These are phyloP conservation scores for Coemansia sp. DNA, from an alignment of 192 early-diverging fungal species.

Conservation along the genomic window DNA sequence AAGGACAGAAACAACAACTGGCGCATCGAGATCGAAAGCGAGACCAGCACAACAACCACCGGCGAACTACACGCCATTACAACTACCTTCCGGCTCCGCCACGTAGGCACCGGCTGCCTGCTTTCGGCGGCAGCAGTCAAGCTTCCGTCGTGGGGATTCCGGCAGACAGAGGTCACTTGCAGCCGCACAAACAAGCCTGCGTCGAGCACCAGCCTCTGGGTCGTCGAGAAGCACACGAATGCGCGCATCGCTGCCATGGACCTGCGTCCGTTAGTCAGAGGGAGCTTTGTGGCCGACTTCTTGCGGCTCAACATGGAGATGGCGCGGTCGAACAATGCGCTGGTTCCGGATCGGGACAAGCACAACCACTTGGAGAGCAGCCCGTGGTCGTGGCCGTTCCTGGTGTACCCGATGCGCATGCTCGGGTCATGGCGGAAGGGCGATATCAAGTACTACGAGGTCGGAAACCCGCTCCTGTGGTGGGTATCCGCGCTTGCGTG, in stretches of 20 bases:
- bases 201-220: slow-evolving; percentile 51
- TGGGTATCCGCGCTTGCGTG: slow-evolving; percentile 62
- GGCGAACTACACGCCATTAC: slow-evolving; percentile 57
- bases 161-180: slow-evolving; percentile 87
- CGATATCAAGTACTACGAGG: slow-evolving; percentile 80
- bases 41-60: slow-evolving; percentile 37
- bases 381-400: slow-evolving; percentile 85
- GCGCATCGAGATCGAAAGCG: slow-evolving; percentile 53
- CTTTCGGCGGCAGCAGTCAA: slow-evolving; percentile 67
- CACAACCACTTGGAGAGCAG: slow-evolving; percentile 56
- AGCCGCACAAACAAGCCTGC: slow-evolving; percentile 62
- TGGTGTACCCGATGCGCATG: slow-evolving; percentile 77
- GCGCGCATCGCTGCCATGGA: slow-evolving; percentile 22
- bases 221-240: slow-evolving; percentile 23
- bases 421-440: slow-evolving; percentile 82
- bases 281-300: slow-evolving; percentile 29
- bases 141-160: slow-evolving; percentile 87
- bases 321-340: slow-evolving; percentile 46
- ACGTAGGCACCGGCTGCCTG: slow-evolving; percentile 71
- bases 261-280: slow-evolving; percentile 10
- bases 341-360: slow-evolving; percentile 45
- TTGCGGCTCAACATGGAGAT: slow-evolving; percentile 37
- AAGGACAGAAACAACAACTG: slow-evolving; percentile 67
- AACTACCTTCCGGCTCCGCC: slow-evolving; percentile 69
- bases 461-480: slow-evolving; percentile 87